Conservation (phyloP, 176 grass and related monocot species). For the Oryza brachyantha region DNA sequence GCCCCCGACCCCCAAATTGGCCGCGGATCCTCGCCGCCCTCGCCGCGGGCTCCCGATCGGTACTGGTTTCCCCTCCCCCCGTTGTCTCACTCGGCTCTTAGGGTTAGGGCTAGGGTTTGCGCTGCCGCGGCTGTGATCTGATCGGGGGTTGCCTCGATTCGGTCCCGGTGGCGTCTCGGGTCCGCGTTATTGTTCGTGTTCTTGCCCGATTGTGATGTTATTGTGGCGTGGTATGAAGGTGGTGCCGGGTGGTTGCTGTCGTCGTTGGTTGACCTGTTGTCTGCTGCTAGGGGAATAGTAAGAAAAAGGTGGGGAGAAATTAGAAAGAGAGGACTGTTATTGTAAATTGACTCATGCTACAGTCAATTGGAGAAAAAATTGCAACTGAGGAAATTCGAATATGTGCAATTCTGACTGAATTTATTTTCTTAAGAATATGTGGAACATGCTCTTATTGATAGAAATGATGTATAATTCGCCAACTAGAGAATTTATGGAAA, state of each 20-base stretch:
- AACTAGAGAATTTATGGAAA: background rate
- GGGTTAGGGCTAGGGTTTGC: constrained; percentile 41
- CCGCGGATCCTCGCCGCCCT: constrained; percentile 15
- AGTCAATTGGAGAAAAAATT: background rate
- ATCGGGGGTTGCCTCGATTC: background rate
- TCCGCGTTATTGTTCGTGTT: background rate
- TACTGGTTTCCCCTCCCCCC: constrained; percentile 18
- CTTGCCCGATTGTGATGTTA: background rate
- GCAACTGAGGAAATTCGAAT: background rate
- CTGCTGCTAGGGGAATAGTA: background rate
- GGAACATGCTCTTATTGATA: background rate
- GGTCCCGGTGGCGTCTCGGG: background rate
- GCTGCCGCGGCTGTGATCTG: background rate
- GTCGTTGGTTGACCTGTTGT: background rate
- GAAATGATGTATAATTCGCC: background rate
- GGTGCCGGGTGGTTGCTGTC: background rate
- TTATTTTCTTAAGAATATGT: background rate
- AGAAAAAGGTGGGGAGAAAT: background rate
- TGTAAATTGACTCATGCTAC: background rate
- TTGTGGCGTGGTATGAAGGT: background rate
- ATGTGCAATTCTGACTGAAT: background rate
- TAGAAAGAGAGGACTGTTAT: background rate
- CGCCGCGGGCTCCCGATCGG: constrained; percentile 17
- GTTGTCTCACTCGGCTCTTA: constrained; percentile 39
- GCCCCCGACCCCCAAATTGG: constrained; percentile 26